Percentiles rank a stretch among this genome's conserved stretches.
Conservation (phyloP, 164 flowering plant genomes). For the Macadamia tetraphylla region DNA sequence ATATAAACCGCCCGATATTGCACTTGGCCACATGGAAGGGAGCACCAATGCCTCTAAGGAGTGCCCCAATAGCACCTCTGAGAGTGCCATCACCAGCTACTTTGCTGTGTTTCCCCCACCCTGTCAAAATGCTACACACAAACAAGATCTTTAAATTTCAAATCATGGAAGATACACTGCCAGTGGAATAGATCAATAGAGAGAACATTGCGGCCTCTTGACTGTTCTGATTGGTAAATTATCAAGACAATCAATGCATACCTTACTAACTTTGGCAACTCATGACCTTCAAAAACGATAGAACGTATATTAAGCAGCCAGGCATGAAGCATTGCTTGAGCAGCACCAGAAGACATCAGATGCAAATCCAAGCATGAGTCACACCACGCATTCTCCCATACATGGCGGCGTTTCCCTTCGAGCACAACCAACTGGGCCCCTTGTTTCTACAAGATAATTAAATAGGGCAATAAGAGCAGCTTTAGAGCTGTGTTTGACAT, state of each 20-base stretch:
- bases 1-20: conserved; percentile 83
- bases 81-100: conserved; percentile 89
- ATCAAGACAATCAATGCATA: conserved; percentile 12
- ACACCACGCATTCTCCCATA: conserved; percentile 91
- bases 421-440: conserved; percentile 95
- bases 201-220: background rate
- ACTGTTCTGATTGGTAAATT: background rate
- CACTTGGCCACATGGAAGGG: conserved; percentile 79
- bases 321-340: conserved; percentile 96
- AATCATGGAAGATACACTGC: background rate
- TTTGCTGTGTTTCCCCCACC: conserved; percentile 99
- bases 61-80: conserved; percentile 67
- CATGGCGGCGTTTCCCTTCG: conserved; percentile 81
- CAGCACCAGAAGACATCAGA: conserved; percentile 99
- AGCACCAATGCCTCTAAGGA: conserved; percentile 72
- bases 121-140: conserved; percentile 78
- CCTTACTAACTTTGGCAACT: conserved; percentile 81
- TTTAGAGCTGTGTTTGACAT: background rate
- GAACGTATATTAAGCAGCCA: conserved; percentile 87
- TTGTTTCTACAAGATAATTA: conserved; percentile 43
- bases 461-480: background rate
- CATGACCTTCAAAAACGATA: conserved; percentile 72
- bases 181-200: background rate
- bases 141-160: conserved; percentile 5
- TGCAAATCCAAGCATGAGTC: conserved; percentile 92